Evolutionary conservation across 2,329 filamentous ascomycete species (phyloP).

Genomic region (Hypoxylon sp.): DNA sequence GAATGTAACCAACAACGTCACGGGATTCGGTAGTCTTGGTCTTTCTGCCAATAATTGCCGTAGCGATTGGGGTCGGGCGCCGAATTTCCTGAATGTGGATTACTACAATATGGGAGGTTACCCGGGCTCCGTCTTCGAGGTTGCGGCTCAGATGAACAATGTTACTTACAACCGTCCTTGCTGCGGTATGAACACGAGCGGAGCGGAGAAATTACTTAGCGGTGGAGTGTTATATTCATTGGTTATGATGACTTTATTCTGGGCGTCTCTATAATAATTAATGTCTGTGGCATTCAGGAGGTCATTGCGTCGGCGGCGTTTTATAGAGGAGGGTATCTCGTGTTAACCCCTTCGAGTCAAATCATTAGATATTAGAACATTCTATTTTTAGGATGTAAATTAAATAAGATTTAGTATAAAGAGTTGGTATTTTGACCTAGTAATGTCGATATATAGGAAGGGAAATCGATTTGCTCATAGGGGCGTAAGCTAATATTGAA

Average conservation of each 20-base stretch:
- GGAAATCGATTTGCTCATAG: neutral
- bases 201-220: conserved; percentile 22
- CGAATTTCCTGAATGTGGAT: conserved; percentile 86
- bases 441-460: neutral
- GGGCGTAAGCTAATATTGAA: neutral
- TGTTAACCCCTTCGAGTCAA: conserved; percentile 9
- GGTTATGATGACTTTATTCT: conserved; percentile 35
- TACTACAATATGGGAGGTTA: conserved; percentile 82
- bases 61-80: conserved; percentile 74
- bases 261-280: conserved; percentile 42
- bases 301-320: conserved; percentile 35
- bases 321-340: conserved; percentile 31
- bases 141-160: conserved; percentile 78
- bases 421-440: neutral
- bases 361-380: conserved; percentile 26
- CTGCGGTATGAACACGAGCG: conserved; percentile 63
- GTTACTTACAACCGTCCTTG: conserved; percentile 76
- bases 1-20: conserved; percentile 78
- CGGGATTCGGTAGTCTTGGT: conserved; percentile 77
- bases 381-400: conserved; percentile 3
- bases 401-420: conserved; percentile 16
- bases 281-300: conserved; percentile 2
- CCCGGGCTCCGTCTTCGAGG: conserved; percentile 82
- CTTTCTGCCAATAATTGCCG: conserved; percentile 73
- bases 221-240: conserved; percentile 35